These are phyloP conservation scores for Firmiana major DNA, from an alignment of 345 rosid genomes.

Conservation along the genomic window DNA sequence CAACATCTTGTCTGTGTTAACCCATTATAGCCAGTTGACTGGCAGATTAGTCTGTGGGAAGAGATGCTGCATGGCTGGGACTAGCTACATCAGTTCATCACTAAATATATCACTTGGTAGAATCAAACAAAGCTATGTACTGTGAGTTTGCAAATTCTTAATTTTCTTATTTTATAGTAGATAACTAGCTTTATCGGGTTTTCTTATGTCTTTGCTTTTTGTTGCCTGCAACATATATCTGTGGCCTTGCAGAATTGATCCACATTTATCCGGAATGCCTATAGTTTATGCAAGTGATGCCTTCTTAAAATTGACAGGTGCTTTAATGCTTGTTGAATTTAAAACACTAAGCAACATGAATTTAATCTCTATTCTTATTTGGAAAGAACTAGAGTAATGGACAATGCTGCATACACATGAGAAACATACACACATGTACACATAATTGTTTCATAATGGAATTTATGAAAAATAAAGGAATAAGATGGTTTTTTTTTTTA, in stretches of 20 bases:
- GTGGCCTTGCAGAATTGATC: conserved; percentile 62
- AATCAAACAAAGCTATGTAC: conserved; percentile 99
- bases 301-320: conserved; percentile 87
- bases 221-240: conserved; percentile 9
- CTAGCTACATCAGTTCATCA: conserved; percentile 55
- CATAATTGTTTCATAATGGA: background rate
- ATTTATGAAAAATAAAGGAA: no score
- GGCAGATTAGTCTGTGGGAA: conserved; percentile 66
- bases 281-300: conserved; percentile 89
- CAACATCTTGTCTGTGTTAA: conserved; percentile 58
- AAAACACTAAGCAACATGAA: background rate
- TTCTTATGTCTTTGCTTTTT: conserved; percentile 23
- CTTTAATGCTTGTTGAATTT: conserved; percentile 10
- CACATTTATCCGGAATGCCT: conserved; percentile 70
- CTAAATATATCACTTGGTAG: conserved; percentile 93
- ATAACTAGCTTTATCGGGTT: conserved; percentile 18
- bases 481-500: background rate
- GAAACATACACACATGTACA: background rate
- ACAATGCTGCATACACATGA: no score
- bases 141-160: conserved; percentile 73
- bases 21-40: conserved; percentile 50
- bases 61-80: conserved; percentile 41
- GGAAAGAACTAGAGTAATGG: background rate
- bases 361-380: background rate
- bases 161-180: conserved; percentile 10